Conservation (phyloP, 148 eudicot genomes). For the Rhododendron ferrugineum region DNA sequence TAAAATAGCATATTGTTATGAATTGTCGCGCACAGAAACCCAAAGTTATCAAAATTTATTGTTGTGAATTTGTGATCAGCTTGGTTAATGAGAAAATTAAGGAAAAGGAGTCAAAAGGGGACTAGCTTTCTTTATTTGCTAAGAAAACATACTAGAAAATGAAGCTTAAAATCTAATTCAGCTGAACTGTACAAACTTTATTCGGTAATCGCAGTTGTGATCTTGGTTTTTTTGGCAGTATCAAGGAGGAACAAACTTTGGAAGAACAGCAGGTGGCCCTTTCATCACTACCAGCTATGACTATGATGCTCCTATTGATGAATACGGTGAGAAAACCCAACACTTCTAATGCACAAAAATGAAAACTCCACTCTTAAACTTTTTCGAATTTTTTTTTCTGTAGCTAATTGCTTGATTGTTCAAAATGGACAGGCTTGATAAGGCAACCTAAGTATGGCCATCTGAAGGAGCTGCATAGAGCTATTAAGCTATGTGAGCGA, state of each 20-base stretch:
- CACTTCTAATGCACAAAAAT: not conserved
- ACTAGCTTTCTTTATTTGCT: not conserved
- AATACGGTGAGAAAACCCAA: conserved; percentile 55
- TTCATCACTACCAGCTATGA: conserved; percentile 96
- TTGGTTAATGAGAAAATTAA: not conserved
- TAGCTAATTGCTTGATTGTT: conserved; percentile 2
- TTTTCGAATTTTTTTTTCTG: not conserved
- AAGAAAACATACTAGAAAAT: not conserved
- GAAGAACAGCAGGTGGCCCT: conserved; percentile 96
- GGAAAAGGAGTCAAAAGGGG: not conserved
- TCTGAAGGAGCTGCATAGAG: conserved; percentile 79
- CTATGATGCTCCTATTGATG: conserved; percentile 96
- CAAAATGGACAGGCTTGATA: conserved; percentile 50
- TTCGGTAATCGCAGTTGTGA: not conserved
- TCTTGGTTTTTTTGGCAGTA: conserved; percentile 37
- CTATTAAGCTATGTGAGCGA: conserved; percentile 63
- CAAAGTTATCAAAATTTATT: not conserved
- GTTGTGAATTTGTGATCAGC: not conserved
- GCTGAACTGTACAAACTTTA: not conserved
- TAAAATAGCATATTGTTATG: not conserved
- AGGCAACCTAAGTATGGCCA: conserved; percentile 92
- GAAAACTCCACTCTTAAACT: not conserved
- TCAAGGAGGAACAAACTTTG: conserved; percentile 99
- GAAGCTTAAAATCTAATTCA: not conserved
- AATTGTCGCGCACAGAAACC: not conserved